Conservation (phyloP, 306 rosid species). For the Neltuma alba region DNA sequence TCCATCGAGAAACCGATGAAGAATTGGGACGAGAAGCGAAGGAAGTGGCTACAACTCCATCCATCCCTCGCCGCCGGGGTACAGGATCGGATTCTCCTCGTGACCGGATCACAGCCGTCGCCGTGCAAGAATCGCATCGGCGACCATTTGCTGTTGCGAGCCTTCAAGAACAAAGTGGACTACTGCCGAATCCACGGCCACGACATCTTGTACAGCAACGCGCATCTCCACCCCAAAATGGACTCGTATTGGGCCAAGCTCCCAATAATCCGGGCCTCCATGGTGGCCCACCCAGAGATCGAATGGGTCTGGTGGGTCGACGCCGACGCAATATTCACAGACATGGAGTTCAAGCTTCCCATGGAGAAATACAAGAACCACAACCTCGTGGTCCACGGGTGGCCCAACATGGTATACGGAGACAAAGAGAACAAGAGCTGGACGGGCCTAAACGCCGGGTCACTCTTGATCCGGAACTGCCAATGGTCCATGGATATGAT, state of each 20-base stretch:
- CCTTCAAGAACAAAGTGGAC: slow-evolving; percentile 65
- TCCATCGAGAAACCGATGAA: slow-evolving; percentile 41
- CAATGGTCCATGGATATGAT: slow-evolving; percentile 57
- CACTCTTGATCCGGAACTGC: slow-evolving; percentile 43
- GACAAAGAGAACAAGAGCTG: slow-evolving; percentile 41
- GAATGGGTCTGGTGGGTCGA: slow-evolving; percentile 72
- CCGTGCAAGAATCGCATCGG: slow-evolving; percentile 46
- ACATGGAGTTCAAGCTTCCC: slow-evolving; percentile 49
- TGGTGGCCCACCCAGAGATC: slow-evolving; percentile 53
- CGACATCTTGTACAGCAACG: slow-evolving; percentile 50
- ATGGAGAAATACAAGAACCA: slow-evolving; percentile 37
- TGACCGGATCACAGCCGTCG: slow-evolving; percentile 51
- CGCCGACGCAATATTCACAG: slow-evolving; percentile 46
- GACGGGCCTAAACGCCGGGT: slow-evolving; percentile 50
- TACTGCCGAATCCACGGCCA: slow-evolving; percentile 50
- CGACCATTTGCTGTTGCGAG: slow-evolving; percentile 52
- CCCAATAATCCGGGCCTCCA: slow-evolving; percentile 36
- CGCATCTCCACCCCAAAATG: slow-evolving; percentile 48
- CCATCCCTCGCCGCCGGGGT: slow-evolving; percentile 30
- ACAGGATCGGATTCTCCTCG: slow-evolving; percentile 33
- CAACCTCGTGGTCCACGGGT: slow-evolving; percentile 35
- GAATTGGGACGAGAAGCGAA: slow-evolving; percentile 54
- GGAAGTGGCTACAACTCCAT: slow-evolving; percentile 42
- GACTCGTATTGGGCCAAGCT: slow-evolving; percentile 52
- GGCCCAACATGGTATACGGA: slow-evolving; percentile 38